These are phyloP conservation scores for Fusarium neocosmosporiellum DNA, from an alignment of 2,329 filamentous ascomycete species.

Conservation along the genomic window DNA sequence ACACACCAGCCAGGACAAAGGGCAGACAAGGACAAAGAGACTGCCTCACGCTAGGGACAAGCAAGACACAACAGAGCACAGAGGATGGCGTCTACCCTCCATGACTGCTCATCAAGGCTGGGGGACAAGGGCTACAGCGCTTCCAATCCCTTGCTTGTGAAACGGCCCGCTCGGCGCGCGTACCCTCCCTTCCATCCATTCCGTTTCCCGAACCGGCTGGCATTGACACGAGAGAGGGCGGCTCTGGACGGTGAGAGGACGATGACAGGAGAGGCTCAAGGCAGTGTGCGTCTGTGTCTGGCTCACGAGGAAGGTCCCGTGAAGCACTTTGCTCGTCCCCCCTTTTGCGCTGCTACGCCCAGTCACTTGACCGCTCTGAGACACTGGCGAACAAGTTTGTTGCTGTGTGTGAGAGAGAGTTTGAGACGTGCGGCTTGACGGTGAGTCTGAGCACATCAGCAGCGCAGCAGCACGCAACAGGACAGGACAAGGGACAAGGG, in stretches of 20 bases:
- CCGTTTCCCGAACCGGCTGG: constrained; percentile 17
- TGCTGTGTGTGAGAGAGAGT: constrained; percentile 5
- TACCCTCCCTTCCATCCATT: constrained; percentile 41
- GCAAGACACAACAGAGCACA: not conserved
- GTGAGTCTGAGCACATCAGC: constrained; percentile 17
- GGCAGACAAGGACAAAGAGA: not conserved
- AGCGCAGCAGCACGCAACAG: not conserved
- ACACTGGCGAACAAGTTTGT: constrained; percentile 14
- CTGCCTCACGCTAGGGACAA: not conserved
- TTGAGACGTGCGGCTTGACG: constrained; percentile 3
- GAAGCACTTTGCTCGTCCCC: constrained; percentile 20
- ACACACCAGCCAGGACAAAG: not conserved
- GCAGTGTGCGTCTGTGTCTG: constrained; percentile 25
- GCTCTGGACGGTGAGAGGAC: constrained; percentile 24
- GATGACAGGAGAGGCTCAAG: not conserved
- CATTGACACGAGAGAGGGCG: constrained; percentile 21
- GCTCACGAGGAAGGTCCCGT: constrained; percentile 36
- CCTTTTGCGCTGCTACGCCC: constrained; percentile 8
- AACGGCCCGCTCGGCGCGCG: constrained; percentile 45
- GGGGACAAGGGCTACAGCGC: constrained; percentile 18
- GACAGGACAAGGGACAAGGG: not conserved
- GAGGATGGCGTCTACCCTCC: constrained; percentile 13
- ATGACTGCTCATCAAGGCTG: constrained; percentile 13
- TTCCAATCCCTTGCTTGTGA: constrained; percentile 36
- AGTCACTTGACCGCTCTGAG: constrained; percentile 38